Conservation (phyloP, 768 basidiomycete species). For the Erythrobasidium yunnanense region DNA sequence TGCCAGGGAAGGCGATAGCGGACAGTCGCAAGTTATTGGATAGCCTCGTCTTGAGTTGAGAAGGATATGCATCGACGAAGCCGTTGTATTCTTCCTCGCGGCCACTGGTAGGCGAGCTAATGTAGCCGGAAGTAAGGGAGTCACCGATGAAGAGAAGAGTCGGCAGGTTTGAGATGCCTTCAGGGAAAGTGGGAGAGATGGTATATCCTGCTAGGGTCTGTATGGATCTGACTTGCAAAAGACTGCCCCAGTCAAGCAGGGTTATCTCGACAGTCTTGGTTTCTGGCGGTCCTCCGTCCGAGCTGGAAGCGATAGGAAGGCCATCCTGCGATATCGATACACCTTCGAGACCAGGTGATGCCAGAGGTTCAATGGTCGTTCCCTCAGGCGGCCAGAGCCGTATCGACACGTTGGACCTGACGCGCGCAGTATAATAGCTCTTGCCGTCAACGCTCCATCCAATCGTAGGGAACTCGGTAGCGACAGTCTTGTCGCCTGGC, state of each 20-base stretch:
- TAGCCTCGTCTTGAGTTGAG: not conserved
- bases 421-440: slow-evolving; percentile 2
- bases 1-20: slow-evolving; percentile 10
- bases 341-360: not conserved
- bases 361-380: not conserved
- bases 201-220: not conserved
- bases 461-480: not conserved
- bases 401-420: not conserved
- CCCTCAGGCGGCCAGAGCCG: slow-evolving; percentile 24
- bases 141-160: slow-evolving; percentile 15
- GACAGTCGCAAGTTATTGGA: slow-evolving; percentile 3
- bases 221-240: slow-evolving; percentile 3
- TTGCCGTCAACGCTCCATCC: slow-evolving; percentile 12
- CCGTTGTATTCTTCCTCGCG: not conserved
- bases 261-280: slow-evolving; percentile 12
- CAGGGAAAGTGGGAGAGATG: not conserved
- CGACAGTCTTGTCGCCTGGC: not conserved
- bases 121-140: slow-evolving; percentile 3
- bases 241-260: slow-evolving; percentile 16
- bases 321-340: not conserved
- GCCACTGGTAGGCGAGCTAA: not conserved
- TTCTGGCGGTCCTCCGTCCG: too few relatives aligned
- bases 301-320: not conserved
- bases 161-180: slow-evolving; percentile 1
- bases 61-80: slow-evolving; percentile 19